Base-by-base conservation (phyloP, 192 early-diverging fungal genomes). In the Entomortierella parvispora region DNA sequence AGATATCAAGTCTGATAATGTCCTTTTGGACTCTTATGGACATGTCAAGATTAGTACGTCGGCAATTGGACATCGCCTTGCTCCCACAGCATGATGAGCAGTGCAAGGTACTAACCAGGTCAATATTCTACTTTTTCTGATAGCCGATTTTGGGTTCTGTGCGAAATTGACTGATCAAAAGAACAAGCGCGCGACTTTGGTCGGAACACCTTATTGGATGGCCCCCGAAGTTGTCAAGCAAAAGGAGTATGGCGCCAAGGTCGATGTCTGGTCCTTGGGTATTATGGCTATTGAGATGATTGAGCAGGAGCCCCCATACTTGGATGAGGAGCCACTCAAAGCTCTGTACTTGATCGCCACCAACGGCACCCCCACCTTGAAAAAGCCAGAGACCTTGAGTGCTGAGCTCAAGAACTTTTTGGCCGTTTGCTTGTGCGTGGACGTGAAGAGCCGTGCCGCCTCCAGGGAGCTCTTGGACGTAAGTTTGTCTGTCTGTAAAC, bases 251-350 rank as follows among this genome's bases (percentile, higher is more conserved):
- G 90, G 87, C 22, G 81, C 88, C 64, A 93, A 94, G 84, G 91
- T 94, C 17, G 92, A 94, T 71, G 87, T 92, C 64, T 94, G 96
- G 96, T 97, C 95, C 4, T 80, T 97, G 43, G 95, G 96, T 53
- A 97, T 98, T 72, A 98, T 97, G 95, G 94, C 93, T 2, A 96
- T 97, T 57, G 95, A 98, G 80, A 97, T 98, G 96, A 90, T 98
- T 62, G 96, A 98, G 80, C 92, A 93, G 58, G 96, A 98, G 68
- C 96, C 95, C 10, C 96, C 96, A 57, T 98, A 98, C 65, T 78
- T 98, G 66, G 92, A 97, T 63, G 96, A 98, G 82, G 94, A 96
- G 71, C 94, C 96, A 32, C 85, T 98, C 68, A 92, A 94, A 81
- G 96, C 96, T n/a, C 82, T 97, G 56, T 98, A 96, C 54, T 81